These are phyloP conservation scores for Ascochyta koolunga DNA, from an alignment of 2,329 filamentous ascomycete genomes.

Conservation along the genomic window DNA sequence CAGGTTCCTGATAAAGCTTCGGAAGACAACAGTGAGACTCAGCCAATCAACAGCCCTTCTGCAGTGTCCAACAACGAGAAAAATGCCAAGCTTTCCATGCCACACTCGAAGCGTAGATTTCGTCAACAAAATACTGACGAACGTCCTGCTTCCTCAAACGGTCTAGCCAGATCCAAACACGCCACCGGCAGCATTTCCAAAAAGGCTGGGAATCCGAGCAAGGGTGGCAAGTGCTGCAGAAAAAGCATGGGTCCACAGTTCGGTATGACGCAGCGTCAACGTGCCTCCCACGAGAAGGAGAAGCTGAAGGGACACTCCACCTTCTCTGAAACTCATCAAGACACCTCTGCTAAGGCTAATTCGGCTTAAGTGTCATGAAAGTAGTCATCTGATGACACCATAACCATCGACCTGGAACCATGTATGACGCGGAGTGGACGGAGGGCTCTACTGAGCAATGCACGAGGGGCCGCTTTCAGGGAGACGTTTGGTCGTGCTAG, in stretches of 20 bases:
- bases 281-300: neutral
- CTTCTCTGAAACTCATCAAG: neutral
- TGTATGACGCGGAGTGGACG: too few relatives aligned
- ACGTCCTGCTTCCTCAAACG: neutral
- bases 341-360: neutral
- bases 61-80: neutral
- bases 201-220: neutral
- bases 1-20: neutral
- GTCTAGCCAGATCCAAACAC: neutral
- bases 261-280: neutral
- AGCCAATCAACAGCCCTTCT: neutral
- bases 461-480: too few relatives aligned
- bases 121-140: neutral
- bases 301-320: neutral
- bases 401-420: neutral
- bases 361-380: neutral
- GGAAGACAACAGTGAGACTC: neutral
- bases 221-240: neutral
- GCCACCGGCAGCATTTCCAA: neutral
- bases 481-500: too few relatives aligned
- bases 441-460: too few relatives aligned
- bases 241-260: neutral
- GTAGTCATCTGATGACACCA: too few relatives aligned
- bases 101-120: neutral
- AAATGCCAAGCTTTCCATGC: neutral